Evolutionary conservation across 2,329 filamentous ascomycete genomes (phyloP), one percentile per base, ranked within the genome.

Genomic region (Ophiostoma populinum): DNA sequence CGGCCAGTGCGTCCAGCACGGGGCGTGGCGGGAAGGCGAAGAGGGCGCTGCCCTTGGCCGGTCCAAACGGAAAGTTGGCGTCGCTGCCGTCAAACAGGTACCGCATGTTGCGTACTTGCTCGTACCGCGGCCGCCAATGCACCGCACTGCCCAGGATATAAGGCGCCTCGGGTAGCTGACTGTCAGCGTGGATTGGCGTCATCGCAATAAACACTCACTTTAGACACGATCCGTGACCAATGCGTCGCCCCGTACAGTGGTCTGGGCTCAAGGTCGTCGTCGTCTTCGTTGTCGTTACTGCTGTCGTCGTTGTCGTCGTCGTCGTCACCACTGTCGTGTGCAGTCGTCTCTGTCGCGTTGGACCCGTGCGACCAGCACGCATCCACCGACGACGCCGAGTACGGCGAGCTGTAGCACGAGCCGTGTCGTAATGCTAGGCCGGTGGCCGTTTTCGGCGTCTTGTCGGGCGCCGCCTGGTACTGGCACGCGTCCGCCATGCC

Each of bases 61-160:
- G 22, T 10, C 45, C 39, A 34, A 50, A 48, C 1, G 48, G 48
- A n/a, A 48, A 49, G 32, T 48, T 47, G 42, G 36, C 39, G 11
- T 40, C 32, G 6, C 45, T 27, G 6, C 42, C 40, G 4, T 43
- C 34, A 22, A 47, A 48, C 1, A 50, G 41, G 15, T 24, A 38
- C 24, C 43, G 39, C 8, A 49, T 42, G 16, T 42, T 44, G 18
- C 47, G 43, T 36, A 51, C 34, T 20, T 46, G 43, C 13, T 38
- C 37, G 24, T 47, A 46, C 17, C 43, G 38, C 7, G 43, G 39
- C 36, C 42, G 41, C 48, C 47, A 49, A 5, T 38, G 40, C 5
- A 40, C 25, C 10, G 46, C 35, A 8, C 42, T 42, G 13, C 48
- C 47, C 12, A 44, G 41, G 4, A 48, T 33, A 24, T 42, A 49